These are phyloP conservation scores for Lasiodiplodia theobromae DNA, from an alignment of 2,329 filamentous ascomycete species.

Conservation along the genomic window DNA sequence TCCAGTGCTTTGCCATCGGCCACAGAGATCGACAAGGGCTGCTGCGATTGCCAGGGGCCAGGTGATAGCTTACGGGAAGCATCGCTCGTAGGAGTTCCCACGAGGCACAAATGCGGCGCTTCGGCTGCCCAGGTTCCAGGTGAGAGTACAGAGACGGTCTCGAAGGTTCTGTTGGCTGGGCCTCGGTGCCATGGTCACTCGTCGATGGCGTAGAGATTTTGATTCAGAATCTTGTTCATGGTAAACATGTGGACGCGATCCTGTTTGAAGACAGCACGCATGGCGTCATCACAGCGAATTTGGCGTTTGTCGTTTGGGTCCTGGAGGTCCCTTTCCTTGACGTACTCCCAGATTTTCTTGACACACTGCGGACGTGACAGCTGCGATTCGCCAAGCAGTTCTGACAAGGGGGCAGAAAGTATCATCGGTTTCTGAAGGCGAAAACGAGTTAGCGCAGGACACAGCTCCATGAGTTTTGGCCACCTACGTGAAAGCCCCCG, in stretches of 20 bases:
- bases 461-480: background rate
- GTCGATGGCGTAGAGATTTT: slow-evolving; percentile 85
- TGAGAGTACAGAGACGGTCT: background rate
- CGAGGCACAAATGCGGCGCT: background rate
- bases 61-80: background rate
- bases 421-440: slow-evolving; percentile 70
- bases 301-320: slow-evolving; percentile 91
- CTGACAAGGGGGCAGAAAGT: slow-evolving; percentile 73
- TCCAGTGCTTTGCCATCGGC: background rate
- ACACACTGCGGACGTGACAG: slow-evolving; percentile 94
- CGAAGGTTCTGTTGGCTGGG: background rate
- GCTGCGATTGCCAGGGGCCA: background rate
- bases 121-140: background rate
- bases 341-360: slow-evolving; percentile 95
- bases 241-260: slow-evolving; percentile 97
- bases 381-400: slow-evolving; percentile 75
- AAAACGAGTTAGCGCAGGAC: background rate
- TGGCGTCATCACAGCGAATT: slow-evolving; percentile 88
- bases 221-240: slow-evolving; percentile 96
- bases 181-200: slow-evolving; percentile 57
- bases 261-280: slow-evolving; percentile 92
- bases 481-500: slow-evolving; percentile 83
- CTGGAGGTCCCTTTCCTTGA: slow-evolving; percentile 86
- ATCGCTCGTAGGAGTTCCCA: background rate
- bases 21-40: background rate